Conservation (phyloP, 2,329 filamentous ascomycete genomes). For the Chrysoporthe deuterocubensis region DNA sequence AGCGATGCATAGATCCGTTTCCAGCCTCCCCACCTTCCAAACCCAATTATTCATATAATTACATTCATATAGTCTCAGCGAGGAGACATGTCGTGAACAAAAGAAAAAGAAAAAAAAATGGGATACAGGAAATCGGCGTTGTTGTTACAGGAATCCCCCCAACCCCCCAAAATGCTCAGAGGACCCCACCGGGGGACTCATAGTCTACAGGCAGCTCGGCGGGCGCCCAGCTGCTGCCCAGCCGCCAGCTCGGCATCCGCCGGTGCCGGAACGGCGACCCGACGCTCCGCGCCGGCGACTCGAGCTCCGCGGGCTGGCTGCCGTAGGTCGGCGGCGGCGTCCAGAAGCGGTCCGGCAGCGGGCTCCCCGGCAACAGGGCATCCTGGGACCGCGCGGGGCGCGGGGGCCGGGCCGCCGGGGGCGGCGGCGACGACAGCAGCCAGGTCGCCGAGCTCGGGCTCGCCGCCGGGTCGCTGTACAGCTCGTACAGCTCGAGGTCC, state of each 20-base stretch:
- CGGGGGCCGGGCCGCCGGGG: not conserved
- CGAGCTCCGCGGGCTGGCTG: conserved; percentile 25
- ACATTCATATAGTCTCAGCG: not conserved
- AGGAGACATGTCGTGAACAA: not conserved
- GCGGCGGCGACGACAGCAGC: not conserved
- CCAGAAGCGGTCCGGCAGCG: not conserved
- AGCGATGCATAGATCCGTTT: not conserved
- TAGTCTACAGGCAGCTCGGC: conserved; percentile 8
- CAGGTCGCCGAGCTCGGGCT: conserved; percentile 14
- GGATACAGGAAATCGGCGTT: not conserved
- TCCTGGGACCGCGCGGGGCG: conserved; percentile 13
- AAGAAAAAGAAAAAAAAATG: not conserved
- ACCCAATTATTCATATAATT: not conserved
- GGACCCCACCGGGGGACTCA: not conserved
- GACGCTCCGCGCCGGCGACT: conserved; percentile 17
- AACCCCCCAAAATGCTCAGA: too few relatives aligned
- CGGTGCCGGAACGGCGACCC: not conserved
- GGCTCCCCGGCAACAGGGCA: not conserved
- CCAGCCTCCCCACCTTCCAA: not conserved
- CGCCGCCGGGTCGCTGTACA: not conserved
- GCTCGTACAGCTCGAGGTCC: conserved; percentile 11
- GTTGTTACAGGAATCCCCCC: not conserved
- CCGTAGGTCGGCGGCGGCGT: conserved; percentile 18
- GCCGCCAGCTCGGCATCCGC: conserved; percentile 4
- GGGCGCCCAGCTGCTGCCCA: conserved; percentile 11